Conservation (phyloP, 2,329 filamentous ascomycete species). For the Sporothrix pseudoabietina region DNA sequence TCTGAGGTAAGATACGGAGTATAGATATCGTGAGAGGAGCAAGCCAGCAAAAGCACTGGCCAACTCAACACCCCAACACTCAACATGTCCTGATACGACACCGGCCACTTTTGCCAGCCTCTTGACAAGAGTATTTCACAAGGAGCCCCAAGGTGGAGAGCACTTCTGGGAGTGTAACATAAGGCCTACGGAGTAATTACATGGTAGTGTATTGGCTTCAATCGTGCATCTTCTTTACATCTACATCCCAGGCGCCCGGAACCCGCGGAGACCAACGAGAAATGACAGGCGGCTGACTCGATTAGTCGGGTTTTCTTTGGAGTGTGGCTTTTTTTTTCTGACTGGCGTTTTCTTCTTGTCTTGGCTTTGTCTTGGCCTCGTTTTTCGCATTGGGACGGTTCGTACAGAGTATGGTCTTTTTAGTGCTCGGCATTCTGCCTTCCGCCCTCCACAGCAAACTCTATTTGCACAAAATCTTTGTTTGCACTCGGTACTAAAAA, state of each 20-base stretch:
- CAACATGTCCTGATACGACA: background rate
- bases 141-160: background rate
- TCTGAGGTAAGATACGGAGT: conserved; percentile 9
- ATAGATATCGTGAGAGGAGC: background rate
- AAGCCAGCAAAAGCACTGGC: background rate
- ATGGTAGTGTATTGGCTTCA: background rate
- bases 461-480: background rate
- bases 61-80: background rate
- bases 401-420: background rate
- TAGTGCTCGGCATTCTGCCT: background rate
- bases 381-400: background rate
- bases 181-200: background rate
- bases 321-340: background rate
- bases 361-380: conserved; percentile 12
- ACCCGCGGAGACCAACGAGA: conserved; percentile 7
- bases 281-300: conserved; percentile 8
- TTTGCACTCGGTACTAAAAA: background rate
- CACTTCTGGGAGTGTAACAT: background rate
- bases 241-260: background rate
- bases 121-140: background rate
- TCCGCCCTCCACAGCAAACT: background rate
- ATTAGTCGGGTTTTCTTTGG: background rate
- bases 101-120: background rate
- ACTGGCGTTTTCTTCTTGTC: background rate
- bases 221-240: background rate